phyloP scores from a whole-genome alignment of 176 grass and related monocot species.

The Puccinellia tenuiflora region DNA sequence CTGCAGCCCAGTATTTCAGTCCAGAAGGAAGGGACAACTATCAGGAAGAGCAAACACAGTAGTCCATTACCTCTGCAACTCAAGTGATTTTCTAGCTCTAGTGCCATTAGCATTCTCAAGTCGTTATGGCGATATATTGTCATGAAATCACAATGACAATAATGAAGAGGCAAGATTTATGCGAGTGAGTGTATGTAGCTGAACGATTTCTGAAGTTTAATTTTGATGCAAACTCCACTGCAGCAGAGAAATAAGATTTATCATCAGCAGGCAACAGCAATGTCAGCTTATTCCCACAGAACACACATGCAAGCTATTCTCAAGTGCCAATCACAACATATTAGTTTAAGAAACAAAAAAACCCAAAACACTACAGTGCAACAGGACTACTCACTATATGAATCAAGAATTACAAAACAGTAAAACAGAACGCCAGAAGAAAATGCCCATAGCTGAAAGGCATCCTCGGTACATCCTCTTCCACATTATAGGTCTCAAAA shows the following conservation, averaged over 20 bases:
- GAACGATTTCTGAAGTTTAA: background rate
- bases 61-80: background rate
- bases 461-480: background rate
- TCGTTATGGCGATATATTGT: background rate
- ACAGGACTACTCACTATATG: background rate
- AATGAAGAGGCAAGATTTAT: background rate
- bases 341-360: background rate
- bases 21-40: background rate
- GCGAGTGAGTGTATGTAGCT: background rate
- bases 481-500: background rate
- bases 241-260: background rate
- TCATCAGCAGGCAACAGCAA: background rate
- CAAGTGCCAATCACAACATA: background rate
- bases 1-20: background rate
- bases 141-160: background rate
- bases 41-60: background rate
- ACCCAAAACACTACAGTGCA: background rate
- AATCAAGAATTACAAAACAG: background rate
- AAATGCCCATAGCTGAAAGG: background rate
- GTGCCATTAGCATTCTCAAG: background rate
- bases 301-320: background rate
- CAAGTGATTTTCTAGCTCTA: background rate
- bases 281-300: background rate
- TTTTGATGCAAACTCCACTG: background rate
- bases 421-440: background rate